Evolutionary conservation across 139 green algal genomes (phyloP).

Genomic region (Volvox reticuliferus): DNA sequence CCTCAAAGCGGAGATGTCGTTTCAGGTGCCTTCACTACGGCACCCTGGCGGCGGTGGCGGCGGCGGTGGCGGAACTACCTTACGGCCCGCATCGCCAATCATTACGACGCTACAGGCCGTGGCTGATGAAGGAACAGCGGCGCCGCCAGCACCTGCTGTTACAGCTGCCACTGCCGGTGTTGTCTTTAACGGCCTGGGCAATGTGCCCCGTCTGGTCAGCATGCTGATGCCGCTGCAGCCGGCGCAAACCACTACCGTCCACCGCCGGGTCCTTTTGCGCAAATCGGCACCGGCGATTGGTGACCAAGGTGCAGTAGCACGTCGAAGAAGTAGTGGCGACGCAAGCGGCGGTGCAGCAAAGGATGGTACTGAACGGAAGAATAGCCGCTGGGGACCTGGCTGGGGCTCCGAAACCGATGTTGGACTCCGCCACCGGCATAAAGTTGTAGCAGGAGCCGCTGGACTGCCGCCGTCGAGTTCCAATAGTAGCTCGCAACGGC

Average conservation of each 20-base stretch:
- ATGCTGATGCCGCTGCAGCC: slow-evolving; percentile 35
- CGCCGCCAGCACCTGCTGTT: not conserved
- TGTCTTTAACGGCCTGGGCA: not conserved
- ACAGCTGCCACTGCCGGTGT: not conserved
- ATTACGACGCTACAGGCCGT: not conserved
- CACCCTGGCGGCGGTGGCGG: not conserved
- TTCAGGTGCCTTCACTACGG: not conserved
- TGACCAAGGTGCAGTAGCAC: too few relatives aligned
- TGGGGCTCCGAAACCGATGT: not conserved
- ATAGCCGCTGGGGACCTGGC: not conserved
- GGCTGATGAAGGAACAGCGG: not conserved
- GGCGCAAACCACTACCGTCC: not conserved
- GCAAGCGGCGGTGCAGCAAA: too few relatives aligned
- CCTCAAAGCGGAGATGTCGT: not conserved
- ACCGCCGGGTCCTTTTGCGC: not conserved
- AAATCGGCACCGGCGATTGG: too few relatives aligned
- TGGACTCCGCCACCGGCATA: too few relatives aligned
- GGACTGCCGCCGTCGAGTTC: too few relatives aligned
- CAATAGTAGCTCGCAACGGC: not conserved
- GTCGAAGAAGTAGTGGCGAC: too few relatives aligned
- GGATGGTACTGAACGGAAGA: not conserved
- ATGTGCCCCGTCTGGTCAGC: not conserved
- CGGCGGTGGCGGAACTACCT: not conserved
- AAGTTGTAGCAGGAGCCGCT: too few relatives aligned
- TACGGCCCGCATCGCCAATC: too few relatives aligned